Conservation (phyloP, 2,329 filamentous ascomycete species). For the Sphaerulina vaccinii region DNA sequence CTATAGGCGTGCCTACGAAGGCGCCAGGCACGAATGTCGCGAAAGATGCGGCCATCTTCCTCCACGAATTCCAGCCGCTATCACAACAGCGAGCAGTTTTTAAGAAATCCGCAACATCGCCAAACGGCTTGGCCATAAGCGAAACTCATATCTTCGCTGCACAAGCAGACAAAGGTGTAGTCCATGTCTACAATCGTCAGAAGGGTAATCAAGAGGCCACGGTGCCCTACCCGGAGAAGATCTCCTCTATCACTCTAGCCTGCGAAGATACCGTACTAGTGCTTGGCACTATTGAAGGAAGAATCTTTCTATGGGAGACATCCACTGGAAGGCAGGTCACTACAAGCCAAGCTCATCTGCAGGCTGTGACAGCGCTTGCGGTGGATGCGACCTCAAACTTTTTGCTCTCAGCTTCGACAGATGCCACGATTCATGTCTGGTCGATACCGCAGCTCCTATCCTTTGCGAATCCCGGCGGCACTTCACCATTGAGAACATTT, state of each 20-base stretch:
- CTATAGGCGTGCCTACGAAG: conserved; percentile 45
- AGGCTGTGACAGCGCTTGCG: conserved; percentile 73
- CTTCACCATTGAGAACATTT: conserved; percentile 74
- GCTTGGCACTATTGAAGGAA: conserved; percentile 79
- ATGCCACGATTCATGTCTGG: conserved; percentile 93
- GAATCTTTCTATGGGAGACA: conserved; percentile 91
- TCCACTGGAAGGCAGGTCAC: conserved; percentile 71
- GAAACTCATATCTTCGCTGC: conserved; percentile 84
- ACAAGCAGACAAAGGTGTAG: conserved; percentile 84
- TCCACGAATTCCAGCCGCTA: conserved; percentile 77
- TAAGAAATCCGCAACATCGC: conserved; percentile 86
- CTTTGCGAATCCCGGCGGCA: conserved; percentile 55
- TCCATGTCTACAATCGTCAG: conserved; percentile 85
- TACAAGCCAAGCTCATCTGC: conserved; percentile 75
- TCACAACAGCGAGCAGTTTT: conserved; percentile 72
- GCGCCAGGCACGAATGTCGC: conserved; percentile 50
- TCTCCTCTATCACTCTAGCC: conserved; percentile 72
- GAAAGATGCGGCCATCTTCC: conserved; percentile 83
- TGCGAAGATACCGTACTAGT: conserved; percentile 67
- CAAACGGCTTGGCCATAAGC: conserved; percentile 77
- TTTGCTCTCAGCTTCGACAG: conserved; percentile 74
- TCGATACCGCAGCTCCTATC: conserved; percentile 72
- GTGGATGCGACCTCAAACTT: conserved; percentile 69
- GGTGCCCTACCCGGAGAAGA: conserved; percentile 82
- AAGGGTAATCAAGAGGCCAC: conserved; percentile 85